Percentiles rank a stretch among this genome's conserved stretches.
Conservation (phyloP, 2,329 filamentous ascomycete species). For the Scedosporium boydii region DNA sequence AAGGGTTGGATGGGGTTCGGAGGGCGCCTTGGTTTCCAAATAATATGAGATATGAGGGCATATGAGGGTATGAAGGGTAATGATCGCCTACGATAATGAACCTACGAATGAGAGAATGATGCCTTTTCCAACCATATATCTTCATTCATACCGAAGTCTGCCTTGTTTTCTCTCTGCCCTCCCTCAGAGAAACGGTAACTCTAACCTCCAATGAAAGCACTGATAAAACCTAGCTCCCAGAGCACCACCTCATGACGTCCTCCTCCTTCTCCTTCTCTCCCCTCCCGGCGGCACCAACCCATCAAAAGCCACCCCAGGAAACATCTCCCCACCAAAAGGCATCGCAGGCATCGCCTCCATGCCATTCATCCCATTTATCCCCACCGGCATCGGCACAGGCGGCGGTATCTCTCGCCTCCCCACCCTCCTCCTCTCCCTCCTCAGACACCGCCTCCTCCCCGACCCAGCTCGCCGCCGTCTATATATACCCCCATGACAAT, state of each 20-base stretch:
- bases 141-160: not conserved
- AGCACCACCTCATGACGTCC: not conserved
- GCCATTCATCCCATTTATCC: not conserved
- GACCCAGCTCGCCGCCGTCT: not conserved
- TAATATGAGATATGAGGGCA: not conserved
- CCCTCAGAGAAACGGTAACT: not conserved
- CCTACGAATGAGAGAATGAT: not conserved
- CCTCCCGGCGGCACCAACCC: constrained; percentile 1
- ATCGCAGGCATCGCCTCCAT: not conserved
- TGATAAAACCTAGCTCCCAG: not conserved
- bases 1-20: too few relatives aligned
- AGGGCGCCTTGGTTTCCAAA: too few relatives aligned
- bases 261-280: not conserved
- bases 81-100: not conserved
- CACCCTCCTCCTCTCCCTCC: not conserved
- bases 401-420: too few relatives aligned
- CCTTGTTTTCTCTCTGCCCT: not conserved
- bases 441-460: not conserved
- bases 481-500: not conserved
- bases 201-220: not conserved
- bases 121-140: not conserved
- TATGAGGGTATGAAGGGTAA: not conserved
- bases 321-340: not conserved
- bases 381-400: not conserved
- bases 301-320: not conserved